Percentiles rank a stretch among this genome's conserved stretches.
phyloP scores from a whole-genome alignment of 2,329 filamentous ascomycete genomes.

The Fusarium tjaetaba region DNA sequence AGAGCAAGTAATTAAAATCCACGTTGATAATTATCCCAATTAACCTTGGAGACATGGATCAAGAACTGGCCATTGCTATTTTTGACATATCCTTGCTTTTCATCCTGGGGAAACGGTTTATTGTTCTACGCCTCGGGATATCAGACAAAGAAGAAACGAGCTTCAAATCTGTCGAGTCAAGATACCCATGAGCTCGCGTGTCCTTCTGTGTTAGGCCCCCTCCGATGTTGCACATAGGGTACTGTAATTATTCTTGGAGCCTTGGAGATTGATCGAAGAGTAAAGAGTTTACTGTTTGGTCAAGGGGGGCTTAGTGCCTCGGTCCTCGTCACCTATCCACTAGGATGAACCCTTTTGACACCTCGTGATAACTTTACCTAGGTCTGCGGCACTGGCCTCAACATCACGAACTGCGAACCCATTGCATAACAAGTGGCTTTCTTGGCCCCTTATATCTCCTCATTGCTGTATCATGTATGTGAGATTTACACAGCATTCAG shows the following conservation, averaged over 20 bases:
- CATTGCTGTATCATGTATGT: background rate
- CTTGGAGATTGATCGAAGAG: background rate
- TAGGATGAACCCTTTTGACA: background rate
- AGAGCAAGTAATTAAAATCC: conserved; percentile 1
- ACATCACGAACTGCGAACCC: background rate
- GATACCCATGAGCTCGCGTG: background rate
- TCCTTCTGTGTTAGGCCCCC: background rate
- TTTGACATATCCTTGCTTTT: conserved; percentile 6
- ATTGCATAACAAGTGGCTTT: background rate
- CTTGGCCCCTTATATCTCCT: background rate
- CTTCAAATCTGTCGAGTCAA: background rate
- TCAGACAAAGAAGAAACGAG: background rate
- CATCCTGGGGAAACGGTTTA: background rate
- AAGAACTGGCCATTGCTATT: conserved; percentile 15
- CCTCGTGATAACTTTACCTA: background rate
- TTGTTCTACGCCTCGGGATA: background rate
- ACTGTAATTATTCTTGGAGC: background rate
- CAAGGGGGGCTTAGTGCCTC: conserved; percentile 12
- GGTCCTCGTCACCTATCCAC: background rate
- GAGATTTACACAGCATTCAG: background rate
- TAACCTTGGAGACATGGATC: conserved; percentile 7
- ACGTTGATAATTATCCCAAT: conserved; percentile 1
- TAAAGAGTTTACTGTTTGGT: background rate
- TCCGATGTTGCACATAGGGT: background rate
- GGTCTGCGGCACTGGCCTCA: background rate